A percentile compares a stretch with the other conserved stretches of the same genome.
phyloP scores from a whole-genome alignment of 345 rosid genomes.

The Noccaea caerulescens region DNA sequence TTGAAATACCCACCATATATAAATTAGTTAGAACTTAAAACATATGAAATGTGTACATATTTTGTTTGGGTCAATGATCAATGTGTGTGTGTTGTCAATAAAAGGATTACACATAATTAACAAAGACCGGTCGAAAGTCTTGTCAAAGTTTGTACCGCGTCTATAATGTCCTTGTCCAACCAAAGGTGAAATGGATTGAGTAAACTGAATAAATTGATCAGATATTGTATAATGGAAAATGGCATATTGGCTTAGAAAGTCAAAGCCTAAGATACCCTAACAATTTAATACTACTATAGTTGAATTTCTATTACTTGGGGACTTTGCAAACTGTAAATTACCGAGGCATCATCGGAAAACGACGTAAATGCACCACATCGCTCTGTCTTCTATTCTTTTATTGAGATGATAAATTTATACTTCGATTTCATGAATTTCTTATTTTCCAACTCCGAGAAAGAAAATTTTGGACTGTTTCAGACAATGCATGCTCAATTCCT shows the following conservation, averaged over 20 bases:
- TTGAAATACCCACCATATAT: too few species aligned
- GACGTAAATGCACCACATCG: slow-evolving; percentile 11
- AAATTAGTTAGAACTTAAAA: too few species aligned
- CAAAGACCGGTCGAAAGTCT: too few species aligned
- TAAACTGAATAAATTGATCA: too few species aligned
- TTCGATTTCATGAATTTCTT: slow-evolving; percentile 14
- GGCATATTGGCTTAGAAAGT: slow-evolving; percentile 5
- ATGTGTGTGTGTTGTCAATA: too few species aligned
- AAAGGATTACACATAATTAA: too few species aligned
- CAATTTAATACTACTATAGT: slow-evolving; percentile 24
- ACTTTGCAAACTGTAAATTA: not conserved
- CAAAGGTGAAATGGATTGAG: too few species aligned
- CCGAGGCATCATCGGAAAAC: slow-evolving; percentile 26
- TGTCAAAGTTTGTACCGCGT: too few species aligned
- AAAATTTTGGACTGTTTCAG: slow-evolving; percentile 31
- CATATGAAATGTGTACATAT: too few species aligned
- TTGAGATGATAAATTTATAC: slow-evolving; percentile 25
- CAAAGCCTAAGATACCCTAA: slow-evolving; percentile 13
- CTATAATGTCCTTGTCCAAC: too few species aligned
- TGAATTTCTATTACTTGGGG: not conserved
- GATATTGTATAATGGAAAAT: not conserved
- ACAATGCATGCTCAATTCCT: slow-evolving; percentile 36
- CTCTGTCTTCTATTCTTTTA: slow-evolving; percentile 30
- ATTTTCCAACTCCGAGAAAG: slow-evolving; percentile 33
- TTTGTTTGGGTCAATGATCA: too few species aligned